Conservation (phyloP, 23 red algal species). For the Rhodosorus marinus region DNA sequence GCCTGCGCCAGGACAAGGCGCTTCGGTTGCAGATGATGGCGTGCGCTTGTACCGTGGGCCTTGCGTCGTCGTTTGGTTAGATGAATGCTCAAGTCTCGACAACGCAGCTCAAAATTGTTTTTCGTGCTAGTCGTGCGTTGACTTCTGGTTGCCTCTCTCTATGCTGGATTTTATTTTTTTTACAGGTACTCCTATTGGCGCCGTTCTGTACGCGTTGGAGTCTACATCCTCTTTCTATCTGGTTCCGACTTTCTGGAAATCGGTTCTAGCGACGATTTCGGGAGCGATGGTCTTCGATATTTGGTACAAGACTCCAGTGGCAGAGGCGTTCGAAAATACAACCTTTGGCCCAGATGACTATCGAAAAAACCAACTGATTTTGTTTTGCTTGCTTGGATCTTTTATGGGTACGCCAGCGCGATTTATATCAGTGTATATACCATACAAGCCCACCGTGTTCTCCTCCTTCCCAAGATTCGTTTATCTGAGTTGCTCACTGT, state of each 20-base stretch:
- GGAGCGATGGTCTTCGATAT: slow-evolving; percentile 81
- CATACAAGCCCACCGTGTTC: too few relatives aligned
- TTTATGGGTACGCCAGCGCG: too few relatives aligned
- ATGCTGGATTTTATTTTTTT: too few relatives aligned
- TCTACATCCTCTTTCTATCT: slow-evolving; percentile 95
- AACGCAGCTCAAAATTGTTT: too few relatives aligned
- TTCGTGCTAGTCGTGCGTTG: too few relatives aligned
- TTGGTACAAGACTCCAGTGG: slow-evolving; percentile 92
- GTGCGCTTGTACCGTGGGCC: slow-evolving; percentile 90
- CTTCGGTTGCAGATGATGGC: slow-evolving; percentile 97
- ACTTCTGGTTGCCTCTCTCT: too few relatives aligned
- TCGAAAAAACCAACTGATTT: slow-evolving; percentile 27
- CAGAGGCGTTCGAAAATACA: slow-evolving; percentile 95
- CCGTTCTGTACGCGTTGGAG: slow-evolving; percentile 88
- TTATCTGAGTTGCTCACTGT: too few relatives aligned
- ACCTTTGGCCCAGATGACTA: slow-evolving; percentile 47
- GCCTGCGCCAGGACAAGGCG: slow-evolving; percentile 44
- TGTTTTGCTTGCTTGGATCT: slow-evolving; percentile 60
- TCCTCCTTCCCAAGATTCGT: too few relatives aligned
- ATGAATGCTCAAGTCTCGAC: too few relatives aligned
- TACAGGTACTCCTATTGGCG: slow-evolving; percentile 87
- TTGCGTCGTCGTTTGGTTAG: slow-evolving; percentile 92
- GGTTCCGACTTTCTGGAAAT: slow-evolving; percentile 95
- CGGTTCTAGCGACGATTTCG: slow-evolving; percentile 46
- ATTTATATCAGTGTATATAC: too few relatives aligned